Percentiles rank a stretch among this genome's conserved stretches.
Evolutionary conservation across 805 yeast genomes (phyloP).

Genomic region (Wickerhamiella azyma): DNA sequence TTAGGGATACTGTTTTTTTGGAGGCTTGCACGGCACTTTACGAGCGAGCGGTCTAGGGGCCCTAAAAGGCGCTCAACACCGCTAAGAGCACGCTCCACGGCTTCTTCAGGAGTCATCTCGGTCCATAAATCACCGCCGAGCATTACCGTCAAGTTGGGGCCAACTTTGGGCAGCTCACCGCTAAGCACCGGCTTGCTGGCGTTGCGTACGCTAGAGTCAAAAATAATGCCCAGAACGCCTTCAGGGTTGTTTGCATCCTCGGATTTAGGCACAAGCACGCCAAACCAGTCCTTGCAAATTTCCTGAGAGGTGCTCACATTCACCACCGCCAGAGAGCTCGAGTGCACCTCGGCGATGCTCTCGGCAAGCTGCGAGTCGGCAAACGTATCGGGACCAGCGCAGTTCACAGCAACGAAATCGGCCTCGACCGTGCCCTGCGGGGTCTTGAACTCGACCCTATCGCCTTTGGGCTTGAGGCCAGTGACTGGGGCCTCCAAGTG

Average conservation of each 20-base stretch:
- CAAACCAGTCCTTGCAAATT: conserved; percentile 54
- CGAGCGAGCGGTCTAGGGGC: conserved; percentile 20
- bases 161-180: conserved; percentile 21
- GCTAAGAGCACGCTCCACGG: conserved; percentile 24
- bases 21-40: conserved; percentile 27
- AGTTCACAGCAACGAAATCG: conserved; percentile 16
- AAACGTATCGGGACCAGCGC: conserved; percentile 13
- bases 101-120: conserved; percentile 21
- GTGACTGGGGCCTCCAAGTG: conserved; percentile 12
- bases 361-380: conserved; percentile 4
- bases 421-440: not conserved
- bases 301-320: conserved; percentile 47
- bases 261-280: conserved; percentile 64
- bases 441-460: conserved; percentile 3
- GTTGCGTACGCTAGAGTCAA: conserved; percentile 73
- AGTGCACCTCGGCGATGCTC: conserved; percentile 31
- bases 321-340: conserved; percentile 45
- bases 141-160: conserved; percentile 76
- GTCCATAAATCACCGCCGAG: conserved; percentile 64
- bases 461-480: not conserved
- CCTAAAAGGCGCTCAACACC: conserved; percentile 32
- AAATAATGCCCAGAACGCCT: conserved; percentile 69
- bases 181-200: conserved; percentile 29
- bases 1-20: conserved; percentile 64
- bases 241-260: conserved; percentile 35